Percentiles rank a stretch among this genome's conserved stretches.
Conservation (phyloP, 140 eudicot species). For the Erigeron philadelphicus region DNA sequence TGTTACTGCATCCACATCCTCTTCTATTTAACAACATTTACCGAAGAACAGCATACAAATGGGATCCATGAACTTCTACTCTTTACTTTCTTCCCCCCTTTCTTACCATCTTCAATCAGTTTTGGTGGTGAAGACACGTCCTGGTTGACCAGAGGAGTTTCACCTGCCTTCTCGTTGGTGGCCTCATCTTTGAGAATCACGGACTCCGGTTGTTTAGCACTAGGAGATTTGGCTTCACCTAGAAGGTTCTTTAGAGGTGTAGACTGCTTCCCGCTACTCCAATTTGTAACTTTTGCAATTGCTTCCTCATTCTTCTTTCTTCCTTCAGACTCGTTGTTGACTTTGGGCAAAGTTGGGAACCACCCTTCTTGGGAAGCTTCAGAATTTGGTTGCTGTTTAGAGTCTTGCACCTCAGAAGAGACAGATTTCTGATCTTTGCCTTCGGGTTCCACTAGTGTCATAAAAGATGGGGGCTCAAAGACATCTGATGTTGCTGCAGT, state of each 20-base stretch:
- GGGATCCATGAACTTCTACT: constrained; percentile 70
- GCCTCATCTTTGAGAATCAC: constrained; percentile 38
- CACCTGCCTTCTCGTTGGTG: constrained; percentile 27
- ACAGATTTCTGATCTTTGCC: constrained; percentile 23
- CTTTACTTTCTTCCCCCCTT: constrained; percentile 54
- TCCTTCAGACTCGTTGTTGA: constrained; percentile 51
- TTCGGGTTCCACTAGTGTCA: constrained; percentile 45
- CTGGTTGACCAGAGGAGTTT: constrained; percentile 27
- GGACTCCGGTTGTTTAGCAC: constrained; percentile 27
- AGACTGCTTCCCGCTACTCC: constrained; percentile 54
- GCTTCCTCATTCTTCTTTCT: constrained; percentile 65
- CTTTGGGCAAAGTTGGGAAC: constrained; percentile 29
- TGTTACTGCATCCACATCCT: neutral
- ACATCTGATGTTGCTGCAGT: constrained; percentile 33
- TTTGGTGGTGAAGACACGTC: constrained; percentile 73
- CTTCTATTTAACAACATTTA: constrained; percentile 35
- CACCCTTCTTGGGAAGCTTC: constrained; percentile 6
- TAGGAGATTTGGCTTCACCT: constrained; percentile 61
- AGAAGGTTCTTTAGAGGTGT: constrained; percentile 58
- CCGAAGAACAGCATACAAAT: constrained; percentile 81
- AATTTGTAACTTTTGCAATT: constrained; percentile 61
- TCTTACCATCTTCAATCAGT: constrained; percentile 58
- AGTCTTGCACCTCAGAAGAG: constrained; percentile 34
- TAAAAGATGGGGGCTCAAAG: constrained; percentile 49
- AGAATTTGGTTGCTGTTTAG: constrained; percentile 31